Percentiles rank a stretch among this genome's conserved stretches.
Conservation (phyloP, 805 yeast genomes). For the Wickerhamomyces xylosicus region DNA sequence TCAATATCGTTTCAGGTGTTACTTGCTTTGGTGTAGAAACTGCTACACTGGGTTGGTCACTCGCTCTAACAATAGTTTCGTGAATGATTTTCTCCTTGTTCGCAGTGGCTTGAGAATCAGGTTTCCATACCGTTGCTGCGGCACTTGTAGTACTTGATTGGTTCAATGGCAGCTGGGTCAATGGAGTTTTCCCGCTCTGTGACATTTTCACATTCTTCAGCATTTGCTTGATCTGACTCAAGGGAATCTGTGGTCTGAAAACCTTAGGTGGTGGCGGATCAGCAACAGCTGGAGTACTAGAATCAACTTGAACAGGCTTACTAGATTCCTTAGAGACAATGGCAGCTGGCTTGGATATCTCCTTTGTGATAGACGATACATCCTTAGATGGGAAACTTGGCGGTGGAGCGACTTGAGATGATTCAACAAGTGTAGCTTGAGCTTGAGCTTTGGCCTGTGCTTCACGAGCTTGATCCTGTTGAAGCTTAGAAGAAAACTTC, state of each 20-base stretch:
- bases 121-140: no score
- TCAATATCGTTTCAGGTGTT: slow-evolving; percentile 3
- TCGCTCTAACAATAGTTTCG: no score
- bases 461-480: slow-evolving; percentile 8
- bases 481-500: slow-evolving; percentile 17
- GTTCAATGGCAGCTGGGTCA: neutral
- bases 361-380: no score
- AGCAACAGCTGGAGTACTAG: no score
- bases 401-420: neutral
- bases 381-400: no score
- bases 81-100: neutral
- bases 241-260: neutral
- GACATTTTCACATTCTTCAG: neutral
- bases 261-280: neutral
- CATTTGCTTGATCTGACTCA: neutral
- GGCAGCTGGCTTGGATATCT: neutral
- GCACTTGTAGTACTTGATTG: neutral
- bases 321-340: neutral
- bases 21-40: neutral
- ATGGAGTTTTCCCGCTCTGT: neutral
- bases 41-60: no score
- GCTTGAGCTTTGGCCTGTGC: neutral
- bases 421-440: neutral
- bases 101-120: neutral
- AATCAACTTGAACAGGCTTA: no score